These are phyloP conservation scores for Colletotrichum gloeosporioides DNA, from an alignment of 2,329 filamentous ascomycete genomes.

Conservation along the genomic window DNA sequence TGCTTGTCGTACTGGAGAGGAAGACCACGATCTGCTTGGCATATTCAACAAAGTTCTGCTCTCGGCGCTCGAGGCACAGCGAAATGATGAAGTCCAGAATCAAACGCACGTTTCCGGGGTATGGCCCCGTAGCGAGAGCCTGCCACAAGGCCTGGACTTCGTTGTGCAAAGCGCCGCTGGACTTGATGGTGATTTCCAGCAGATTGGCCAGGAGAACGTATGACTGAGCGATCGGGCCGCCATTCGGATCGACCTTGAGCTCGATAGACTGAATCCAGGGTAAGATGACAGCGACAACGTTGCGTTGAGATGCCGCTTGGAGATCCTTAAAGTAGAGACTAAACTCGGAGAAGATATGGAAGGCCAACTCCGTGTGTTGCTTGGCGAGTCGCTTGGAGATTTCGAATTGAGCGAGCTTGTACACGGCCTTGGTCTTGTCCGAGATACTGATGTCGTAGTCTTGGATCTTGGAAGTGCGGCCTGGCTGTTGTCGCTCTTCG, in stretches of 20 bases:
- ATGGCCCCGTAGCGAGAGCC: conserved; percentile 89
- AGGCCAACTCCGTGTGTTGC: conserved; percentile 87
- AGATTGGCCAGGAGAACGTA: conserved; percentile 96
- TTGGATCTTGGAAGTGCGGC: conserved; percentile 84
- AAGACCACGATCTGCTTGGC: conserved; percentile 99
- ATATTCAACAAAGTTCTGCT: conserved; percentile 98
- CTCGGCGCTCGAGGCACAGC: conserved; percentile 88
- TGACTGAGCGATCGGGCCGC: conserved; percentile 86
- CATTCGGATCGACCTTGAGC: conserved; percentile 88
- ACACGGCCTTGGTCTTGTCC: conserved; percentile 97
- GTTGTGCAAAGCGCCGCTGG: conserved; percentile 86
- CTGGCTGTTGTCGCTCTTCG: conserved; percentile 78
- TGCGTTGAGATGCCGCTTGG: conserved; percentile 82
- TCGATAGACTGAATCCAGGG: conserved; percentile 97
- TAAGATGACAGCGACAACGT: conserved; percentile 91
- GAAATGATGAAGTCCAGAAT: conserved; percentile 97
- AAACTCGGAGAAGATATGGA: conserved; percentile 95
- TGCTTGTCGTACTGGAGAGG: conserved; percentile 77
- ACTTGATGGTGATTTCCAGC: conserved; percentile 94
- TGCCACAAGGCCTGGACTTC: conserved; percentile 98
- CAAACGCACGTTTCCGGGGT: conserved; percentile 91
- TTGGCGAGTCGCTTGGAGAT: conserved; percentile 90
- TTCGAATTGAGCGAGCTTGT: conserved; percentile 96
- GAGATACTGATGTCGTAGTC: conserved; percentile 99
- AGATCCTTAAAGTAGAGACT: conserved; percentile 91